Percentiles rank a stretch among this genome's conserved stretches.
Evolutionary conservation across 2,329 filamentous ascomycete genomes (phyloP).

Genomic region (Xylaria sp.): DNA sequence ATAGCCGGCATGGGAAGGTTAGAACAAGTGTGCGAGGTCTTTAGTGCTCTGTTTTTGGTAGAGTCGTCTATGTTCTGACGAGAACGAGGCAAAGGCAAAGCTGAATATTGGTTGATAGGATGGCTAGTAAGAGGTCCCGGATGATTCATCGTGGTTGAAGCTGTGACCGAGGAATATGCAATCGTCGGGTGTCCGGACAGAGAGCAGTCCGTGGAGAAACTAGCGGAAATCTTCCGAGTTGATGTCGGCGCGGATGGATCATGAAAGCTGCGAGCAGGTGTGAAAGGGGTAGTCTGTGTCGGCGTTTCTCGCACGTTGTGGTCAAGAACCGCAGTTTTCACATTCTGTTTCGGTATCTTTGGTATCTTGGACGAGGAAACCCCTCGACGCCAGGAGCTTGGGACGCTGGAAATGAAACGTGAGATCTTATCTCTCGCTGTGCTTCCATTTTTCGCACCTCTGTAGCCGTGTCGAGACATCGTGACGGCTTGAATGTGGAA

Average conservation of each 20-base stretch:
- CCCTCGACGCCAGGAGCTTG: slow-evolving; percentile 1
- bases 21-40: slow-evolving; percentile 38
- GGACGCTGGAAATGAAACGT: not conserved
- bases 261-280: slow-evolving; percentile 25
- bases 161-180: slow-evolving; percentile 40
- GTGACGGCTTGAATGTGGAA: not conserved
- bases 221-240: slow-evolving; percentile 43
- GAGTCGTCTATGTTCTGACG: slow-evolving; percentile 16
- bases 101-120: slow-evolving; percentile 17
- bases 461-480: slow-evolving; percentile 8
- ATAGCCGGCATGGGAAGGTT: slow-evolving; percentile 36
- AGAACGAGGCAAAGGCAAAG: slow-evolving; percentile 23
- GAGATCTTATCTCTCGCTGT: not conserved
- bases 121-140: slow-evolving; percentile 35
- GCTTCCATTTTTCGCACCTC: not conserved
- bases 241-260: slow-evolving; percentile 32
- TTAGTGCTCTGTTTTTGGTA: slow-evolving; percentile 17
- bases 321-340: not conserved
- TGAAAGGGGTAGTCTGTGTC: slow-evolving; percentile 24
- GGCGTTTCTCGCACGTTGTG: slow-evolving; percentile 2
- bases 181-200: slow-evolving; percentile 40
- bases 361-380: not conserved
- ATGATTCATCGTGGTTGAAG: slow-evolving; percentile 34
- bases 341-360: not conserved
- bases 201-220: slow-evolving; percentile 39